phyloP scores from a whole-genome alignment of 768 basidiomycete species.

The Suillus ampliporus region DNA sequence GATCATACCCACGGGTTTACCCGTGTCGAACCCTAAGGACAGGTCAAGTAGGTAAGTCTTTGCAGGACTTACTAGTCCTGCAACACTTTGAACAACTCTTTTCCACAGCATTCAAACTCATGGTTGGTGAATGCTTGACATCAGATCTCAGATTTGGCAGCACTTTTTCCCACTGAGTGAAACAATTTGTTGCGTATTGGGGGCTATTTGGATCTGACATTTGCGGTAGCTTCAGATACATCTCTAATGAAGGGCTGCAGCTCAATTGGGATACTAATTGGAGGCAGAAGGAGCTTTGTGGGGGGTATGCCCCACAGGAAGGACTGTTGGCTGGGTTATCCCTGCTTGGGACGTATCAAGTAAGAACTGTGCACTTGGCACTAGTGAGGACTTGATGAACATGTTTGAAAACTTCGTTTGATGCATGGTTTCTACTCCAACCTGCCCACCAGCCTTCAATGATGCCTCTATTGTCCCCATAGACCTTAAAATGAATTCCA shows the following conservation, averaged over 20 bases:
- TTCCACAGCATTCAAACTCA: background rate
- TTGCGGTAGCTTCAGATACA: background rate
- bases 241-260: no score
- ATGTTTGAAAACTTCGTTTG: constrained; percentile 34
- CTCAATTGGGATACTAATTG: no score
- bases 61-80: no score
- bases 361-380: no score
- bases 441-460: constrained; percentile 45
- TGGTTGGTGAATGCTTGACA: constrained; percentile 24
- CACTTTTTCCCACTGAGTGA: constrained; percentile 11
- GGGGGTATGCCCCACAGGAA: no score
- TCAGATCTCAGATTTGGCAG: constrained; percentile 12
- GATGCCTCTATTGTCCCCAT: constrained; percentile 40
- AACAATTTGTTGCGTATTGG: constrained; percentile 6
- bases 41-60: constrained; percentile 19
- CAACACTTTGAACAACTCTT: background rate
- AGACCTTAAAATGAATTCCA: constrained; percentile 11
- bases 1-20: no score
- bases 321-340: no score
- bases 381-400: constrained; percentile 13
- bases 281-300: no score
- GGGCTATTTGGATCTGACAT: background rate
- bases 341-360: no score
- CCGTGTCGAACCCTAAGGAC: no score
- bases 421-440: constrained; percentile 29